These are phyloP conservation scores for Claviceps spartinae DNA, from an alignment of 2,329 filamentous ascomycete species.

Conservation along the genomic window DNA sequence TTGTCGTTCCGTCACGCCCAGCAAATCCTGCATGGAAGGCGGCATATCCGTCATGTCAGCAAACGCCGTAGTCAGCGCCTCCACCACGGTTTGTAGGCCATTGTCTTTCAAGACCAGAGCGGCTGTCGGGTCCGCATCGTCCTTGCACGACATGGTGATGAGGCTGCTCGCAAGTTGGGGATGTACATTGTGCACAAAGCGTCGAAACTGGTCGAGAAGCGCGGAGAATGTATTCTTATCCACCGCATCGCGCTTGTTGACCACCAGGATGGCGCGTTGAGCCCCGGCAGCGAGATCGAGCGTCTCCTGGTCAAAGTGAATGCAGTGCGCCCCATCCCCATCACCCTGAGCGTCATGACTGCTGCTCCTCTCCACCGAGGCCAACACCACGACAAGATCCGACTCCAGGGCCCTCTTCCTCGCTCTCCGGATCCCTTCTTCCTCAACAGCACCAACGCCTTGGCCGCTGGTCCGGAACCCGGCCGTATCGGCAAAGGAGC, in stretches of 20 bases:
- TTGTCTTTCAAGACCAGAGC: constrained; percentile 34
- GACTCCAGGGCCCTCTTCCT: constrained; percentile 69
- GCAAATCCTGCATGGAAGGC: constrained; percentile 63
- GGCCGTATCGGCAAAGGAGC: constrained; percentile 90
- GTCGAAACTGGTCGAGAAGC: constrained; percentile 28
- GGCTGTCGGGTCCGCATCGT: constrained; percentile 23
- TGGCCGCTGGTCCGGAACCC: constrained; percentile 51
- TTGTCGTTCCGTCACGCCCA: constrained; percentile 86
- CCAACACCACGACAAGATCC: constrained; percentile 71
- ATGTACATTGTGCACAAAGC: constrained; percentile 7
- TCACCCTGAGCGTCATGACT: constrained; percentile 13
- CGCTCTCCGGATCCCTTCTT: constrained; percentile 81
- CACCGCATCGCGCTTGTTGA: constrained; percentile 50
- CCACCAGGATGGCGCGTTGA: constrained; percentile 35
- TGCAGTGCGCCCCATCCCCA: constrained; percentile 18
- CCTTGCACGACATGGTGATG: constrained; percentile 58
- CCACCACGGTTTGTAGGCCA: constrained; percentile 54
- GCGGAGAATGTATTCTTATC: constrained; percentile 18
- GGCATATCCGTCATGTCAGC: constrained; percentile 55
- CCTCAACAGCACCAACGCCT: constrained; percentile 59
- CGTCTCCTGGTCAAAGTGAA: constrained; percentile 41
- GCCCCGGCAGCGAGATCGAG: constrained; percentile 37
- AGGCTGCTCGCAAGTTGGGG: constrained; percentile 16
- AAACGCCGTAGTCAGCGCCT: constrained; percentile 55
- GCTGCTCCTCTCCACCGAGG: constrained; percentile 48